Percentiles rank a stretch among this genome's conserved stretches.
These are phyloP conservation scores for Thalassiosira exigua DNA, from an alignment of 352 stramenopile genomes.

Conservation along the genomic window DNA sequence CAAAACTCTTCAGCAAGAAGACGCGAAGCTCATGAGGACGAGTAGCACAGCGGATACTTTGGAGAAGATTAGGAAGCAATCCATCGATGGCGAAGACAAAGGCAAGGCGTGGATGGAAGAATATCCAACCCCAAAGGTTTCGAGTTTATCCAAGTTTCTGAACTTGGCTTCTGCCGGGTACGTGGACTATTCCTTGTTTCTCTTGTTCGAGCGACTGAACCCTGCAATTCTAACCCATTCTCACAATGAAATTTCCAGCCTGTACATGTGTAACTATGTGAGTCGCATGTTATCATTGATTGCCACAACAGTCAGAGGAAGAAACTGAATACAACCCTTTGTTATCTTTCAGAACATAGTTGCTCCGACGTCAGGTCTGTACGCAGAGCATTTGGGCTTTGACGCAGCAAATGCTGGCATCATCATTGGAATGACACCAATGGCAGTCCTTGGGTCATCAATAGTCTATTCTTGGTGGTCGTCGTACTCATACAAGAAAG, in stretches of 20 bases:
- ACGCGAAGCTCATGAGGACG: conserved; percentile 24
- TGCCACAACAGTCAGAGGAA: too few relatives aligned
- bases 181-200: too few relatives aligned
- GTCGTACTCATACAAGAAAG: conserved; percentile 75
- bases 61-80: conserved; percentile 19
- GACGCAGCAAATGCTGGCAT: conserved; percentile 90
- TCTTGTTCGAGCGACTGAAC: too few relatives aligned
- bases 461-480: conserved; percentile 93
- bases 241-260: too few relatives aligned
- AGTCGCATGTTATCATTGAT: too few relatives aligned
- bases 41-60: conserved; percentile 19
- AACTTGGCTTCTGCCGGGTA: conserved; percentile 95
- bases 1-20: conserved; percentile 24
- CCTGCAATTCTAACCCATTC: too few relatives aligned
- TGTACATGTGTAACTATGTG: conserved; percentile 99
- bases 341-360: conserved; percentile 89
- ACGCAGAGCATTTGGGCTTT: conserved; percentile 89
- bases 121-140: conserved; percentile 27
- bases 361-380: conserved; percentile 92
- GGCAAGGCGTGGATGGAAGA: conserved; percentile 11
- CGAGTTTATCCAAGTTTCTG: conserved; percentile 74
- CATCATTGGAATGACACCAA: conserved; percentile 96
- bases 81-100: conserved; percentile 23
- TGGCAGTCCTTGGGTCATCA: conserved; percentile 92
- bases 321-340: too few relatives aligned